These are phyloP conservation scores for Hyaloperonospora brassicae DNA, from an alignment of 352 stramenopile genomes.

Conservation along the genomic window DNA sequence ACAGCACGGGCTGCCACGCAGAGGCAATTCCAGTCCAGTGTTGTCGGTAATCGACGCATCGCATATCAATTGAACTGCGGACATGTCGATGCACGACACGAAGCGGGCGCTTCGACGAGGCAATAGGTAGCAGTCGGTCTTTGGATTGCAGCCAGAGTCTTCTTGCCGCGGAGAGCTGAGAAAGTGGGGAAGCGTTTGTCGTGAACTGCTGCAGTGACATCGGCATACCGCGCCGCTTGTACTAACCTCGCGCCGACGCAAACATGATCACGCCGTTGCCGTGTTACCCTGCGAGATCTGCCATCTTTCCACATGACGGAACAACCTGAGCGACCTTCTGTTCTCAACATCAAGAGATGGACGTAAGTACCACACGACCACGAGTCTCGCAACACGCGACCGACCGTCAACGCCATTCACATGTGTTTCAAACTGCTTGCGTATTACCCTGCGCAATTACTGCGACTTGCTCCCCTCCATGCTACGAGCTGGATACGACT, in stretches of 20 bases:
- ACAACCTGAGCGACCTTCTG: constrained; percentile 2
- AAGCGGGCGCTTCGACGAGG: constrained; percentile 49
- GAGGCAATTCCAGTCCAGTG: constrained; percentile 5
- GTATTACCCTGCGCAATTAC: constrained; percentile 14
- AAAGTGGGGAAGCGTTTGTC: constrained; percentile 66
- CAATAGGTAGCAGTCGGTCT: constrained; percentile 57
- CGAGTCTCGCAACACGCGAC: constrained; percentile 4
- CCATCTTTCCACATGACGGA: constrained; percentile 19
- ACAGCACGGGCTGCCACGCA: too few species aligned
- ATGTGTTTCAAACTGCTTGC: constrained; percentile 29
- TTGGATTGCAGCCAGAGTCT: constrained; percentile 43
- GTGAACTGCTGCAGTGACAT: constrained; percentile 18
- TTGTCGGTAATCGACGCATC: constrained; percentile 40
- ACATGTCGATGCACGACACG: constrained; percentile 42
- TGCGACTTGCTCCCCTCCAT: constrained; percentile 9
- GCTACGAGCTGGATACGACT: constrained; percentile 10
- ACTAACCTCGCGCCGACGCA: constrained; percentile 11
- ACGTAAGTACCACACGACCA: neutral
- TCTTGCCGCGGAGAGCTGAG: constrained; percentile 47
- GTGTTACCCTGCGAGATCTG: neutral
- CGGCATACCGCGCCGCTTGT: constrained; percentile 29
- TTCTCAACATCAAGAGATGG: constrained; percentile 6
- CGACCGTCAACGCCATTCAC: constrained; percentile 1
- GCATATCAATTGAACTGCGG: too few species aligned
- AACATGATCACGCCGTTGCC: neutral